Evolutionary conservation across 2,329 filamentous ascomycete genomes (phyloP).

Genomic region (Trichoderma semiorbis): DNA sequence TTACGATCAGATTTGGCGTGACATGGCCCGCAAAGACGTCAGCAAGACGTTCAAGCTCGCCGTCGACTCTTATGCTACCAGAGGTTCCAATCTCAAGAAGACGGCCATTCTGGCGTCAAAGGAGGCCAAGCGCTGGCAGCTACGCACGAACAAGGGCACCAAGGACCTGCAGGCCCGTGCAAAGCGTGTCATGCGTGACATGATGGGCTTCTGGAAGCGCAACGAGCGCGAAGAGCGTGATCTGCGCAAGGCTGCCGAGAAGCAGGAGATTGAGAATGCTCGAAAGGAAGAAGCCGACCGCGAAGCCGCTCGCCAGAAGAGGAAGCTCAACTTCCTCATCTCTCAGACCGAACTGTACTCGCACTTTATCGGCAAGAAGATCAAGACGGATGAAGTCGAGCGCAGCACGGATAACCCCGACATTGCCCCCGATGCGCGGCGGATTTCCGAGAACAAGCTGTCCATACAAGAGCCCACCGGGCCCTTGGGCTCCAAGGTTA

Average conservation of each 20-base stretch:
- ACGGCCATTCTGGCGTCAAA: slow-evolving; percentile 95
- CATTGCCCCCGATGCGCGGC: slow-evolving; percentile 52
- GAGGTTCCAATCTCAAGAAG: slow-evolving; percentile 95
- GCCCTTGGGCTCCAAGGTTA: slow-evolving; percentile 66
- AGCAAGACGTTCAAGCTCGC: slow-evolving; percentile 90
- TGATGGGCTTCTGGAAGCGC: slow-evolving; percentile 99
- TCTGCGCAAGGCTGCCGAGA: slow-evolving; percentile 87
- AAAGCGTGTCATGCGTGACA: slow-evolving; percentile 98
- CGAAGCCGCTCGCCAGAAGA: slow-evolving; percentile 94
- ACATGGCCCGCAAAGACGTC: slow-evolving; percentile 89
- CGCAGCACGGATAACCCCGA: slow-evolving; percentile 80
- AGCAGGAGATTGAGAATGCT: slow-evolving; percentile 92
- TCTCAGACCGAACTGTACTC: slow-evolving; percentile 98
- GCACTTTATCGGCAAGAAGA: slow-evolving; percentile 99
- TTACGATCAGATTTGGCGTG: slow-evolving; percentile 95
- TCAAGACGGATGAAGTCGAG: slow-evolving; percentile 95
- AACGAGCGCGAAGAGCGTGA: slow-evolving; percentile 98
- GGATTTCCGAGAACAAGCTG: slow-evolving; percentile 40
- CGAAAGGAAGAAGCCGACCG: slow-evolving; percentile 96
- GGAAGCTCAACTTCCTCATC: slow-evolving; percentile 98
- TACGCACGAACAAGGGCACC: slow-evolving; percentile 95
- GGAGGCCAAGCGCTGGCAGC: slow-evolving; percentile 94
- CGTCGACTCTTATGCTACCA: slow-evolving; percentile 77
- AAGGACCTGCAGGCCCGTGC: slow-evolving; percentile 96
- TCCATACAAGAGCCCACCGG: slow-evolving; percentile 53